Evolutionary conservation across 306 rosid species (phyloP).

Genomic region (Vachellia pachyceras): DNA sequence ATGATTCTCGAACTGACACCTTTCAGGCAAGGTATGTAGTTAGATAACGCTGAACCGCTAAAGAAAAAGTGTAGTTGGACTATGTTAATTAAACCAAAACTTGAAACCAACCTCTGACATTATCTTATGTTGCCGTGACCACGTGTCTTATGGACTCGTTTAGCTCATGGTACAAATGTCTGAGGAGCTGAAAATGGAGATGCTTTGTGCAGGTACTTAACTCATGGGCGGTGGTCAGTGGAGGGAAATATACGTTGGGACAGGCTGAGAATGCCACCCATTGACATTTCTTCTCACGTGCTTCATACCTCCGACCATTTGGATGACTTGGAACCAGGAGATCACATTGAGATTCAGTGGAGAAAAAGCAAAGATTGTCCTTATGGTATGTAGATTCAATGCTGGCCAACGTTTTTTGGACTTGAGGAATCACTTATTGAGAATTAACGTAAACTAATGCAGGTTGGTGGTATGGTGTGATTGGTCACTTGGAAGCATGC

Average conservation of each 20-base stretch:
- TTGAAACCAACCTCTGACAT: not conserved
- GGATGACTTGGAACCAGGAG: constrained; percentile 60
- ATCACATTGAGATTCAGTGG: constrained; percentile 78
- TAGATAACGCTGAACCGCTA: too few species aligned
- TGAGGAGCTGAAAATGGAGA: not conserved
- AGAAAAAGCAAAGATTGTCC: constrained; percentile 65
- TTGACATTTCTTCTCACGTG: constrained; percentile 50
- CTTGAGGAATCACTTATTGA: not conserved
- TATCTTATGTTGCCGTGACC: not conserved
- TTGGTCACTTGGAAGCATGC: constrained; percentile 61
- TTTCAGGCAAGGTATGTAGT: constrained; percentile 64
- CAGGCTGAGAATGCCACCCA: constrained; percentile 63
- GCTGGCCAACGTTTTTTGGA: not conserved
- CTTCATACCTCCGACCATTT: constrained; percentile 61
- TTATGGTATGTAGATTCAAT: constrained; percentile 51
- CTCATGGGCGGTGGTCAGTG: constrained; percentile 51
- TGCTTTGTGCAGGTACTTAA: constrained; percentile 54
- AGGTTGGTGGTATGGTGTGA: constrained; percentile 77
- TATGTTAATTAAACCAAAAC: not conserved
- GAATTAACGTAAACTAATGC: not conserved
- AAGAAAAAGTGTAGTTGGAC: too few species aligned
- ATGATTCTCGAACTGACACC: constrained; percentile 50
- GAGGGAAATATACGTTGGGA: constrained; percentile 67
- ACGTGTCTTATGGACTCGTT: not conserved
- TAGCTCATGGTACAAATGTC: too few species aligned